phyloP scores from a whole-genome alignment of 176 grass and related monocot species.

The Alopecurus myosuroides region DNA sequence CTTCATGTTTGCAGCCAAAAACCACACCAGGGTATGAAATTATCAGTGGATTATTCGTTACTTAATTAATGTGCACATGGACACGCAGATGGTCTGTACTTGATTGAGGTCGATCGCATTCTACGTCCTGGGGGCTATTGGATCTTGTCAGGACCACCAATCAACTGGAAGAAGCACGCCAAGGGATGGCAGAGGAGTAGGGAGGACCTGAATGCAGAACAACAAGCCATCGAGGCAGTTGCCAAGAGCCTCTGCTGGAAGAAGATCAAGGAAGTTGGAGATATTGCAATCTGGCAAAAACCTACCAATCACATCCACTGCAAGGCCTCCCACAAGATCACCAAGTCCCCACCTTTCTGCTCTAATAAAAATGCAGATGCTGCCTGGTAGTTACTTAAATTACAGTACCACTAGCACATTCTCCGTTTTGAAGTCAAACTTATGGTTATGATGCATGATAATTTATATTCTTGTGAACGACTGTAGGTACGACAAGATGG shows the following conservation, averaged over 20 bases:
- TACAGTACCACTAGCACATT: not conserved
- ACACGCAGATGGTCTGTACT: slow-evolving; percentile 65
- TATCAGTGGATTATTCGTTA: slow-evolving; percentile 11
- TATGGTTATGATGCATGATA: not conserved
- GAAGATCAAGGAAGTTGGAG: slow-evolving; percentile 65
- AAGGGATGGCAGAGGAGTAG: slow-evolving; percentile 69
- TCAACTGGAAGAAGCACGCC: slow-evolving; percentile 83
- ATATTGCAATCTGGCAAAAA: slow-evolving; percentile 94
- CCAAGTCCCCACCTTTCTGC: slow-evolving; percentile 68
- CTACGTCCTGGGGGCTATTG: slow-evolving; percentile 91
- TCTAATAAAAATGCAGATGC: slow-evolving; percentile 48
- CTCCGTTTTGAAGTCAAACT: not conserved
- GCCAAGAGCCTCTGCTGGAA: slow-evolving; percentile 89
- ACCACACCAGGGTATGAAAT: not conserved
- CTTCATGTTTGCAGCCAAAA: not conserved
- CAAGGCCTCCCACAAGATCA: slow-evolving; percentile 50
- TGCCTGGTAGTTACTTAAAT: slow-evolving; percentile 52
- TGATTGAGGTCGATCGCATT: slow-evolving; percentile 91
- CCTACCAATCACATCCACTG: slow-evolving; percentile 82
- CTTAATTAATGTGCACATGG: not conserved
- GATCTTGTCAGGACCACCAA: slow-evolving; percentile 93
- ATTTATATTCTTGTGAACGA: not conserved
- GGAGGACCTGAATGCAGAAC: slow-evolving; percentile 60
- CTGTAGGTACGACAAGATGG: slow-evolving; percentile 81
- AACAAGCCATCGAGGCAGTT: slow-evolving; percentile 64